These are phyloP conservation scores for Cystobasidiaceae sp. DNA, from an alignment of 1,284 basidiomycete species.

Conservation along the genomic window DNA sequence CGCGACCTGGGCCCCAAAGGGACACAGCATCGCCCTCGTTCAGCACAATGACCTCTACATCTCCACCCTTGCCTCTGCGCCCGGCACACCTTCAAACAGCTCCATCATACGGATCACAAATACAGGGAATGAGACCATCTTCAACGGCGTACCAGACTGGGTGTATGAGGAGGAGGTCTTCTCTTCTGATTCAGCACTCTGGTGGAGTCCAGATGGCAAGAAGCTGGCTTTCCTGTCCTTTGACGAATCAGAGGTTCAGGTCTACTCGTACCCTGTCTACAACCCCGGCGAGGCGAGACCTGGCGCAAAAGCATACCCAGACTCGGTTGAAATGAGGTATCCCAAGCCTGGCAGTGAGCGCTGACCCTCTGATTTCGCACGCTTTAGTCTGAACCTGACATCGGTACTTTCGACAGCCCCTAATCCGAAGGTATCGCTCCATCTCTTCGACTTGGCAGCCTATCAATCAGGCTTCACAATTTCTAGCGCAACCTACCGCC, in stretches of 20 bases:
- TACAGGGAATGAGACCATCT: conserved; percentile 73
- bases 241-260: conserved; percentile 81
- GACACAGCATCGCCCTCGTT: conserved; percentile 74
- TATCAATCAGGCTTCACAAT: conserved; percentile 29
- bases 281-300: conserved; percentile 69
- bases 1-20: conserved; percentile 78
- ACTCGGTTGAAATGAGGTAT: conserved; percentile 74
- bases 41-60: conserved; percentile 77
- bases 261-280: conserved; percentile 83
- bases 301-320: conserved; percentile 71
- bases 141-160: conserved; percentile 93
- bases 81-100: conserved; percentile 38
- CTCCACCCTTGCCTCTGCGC: conserved; percentile 53
- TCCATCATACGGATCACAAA: conserved; percentile 69
- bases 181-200: conserved; percentile 65
- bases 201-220: conserved; percentile 81
- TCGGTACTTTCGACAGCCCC: conserved; percentile 45
- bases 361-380: neutral
- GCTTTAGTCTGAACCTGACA: neutral
- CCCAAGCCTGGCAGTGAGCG: conserved; percentile 55
- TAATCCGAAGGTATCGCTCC: conserved; percentile 80
- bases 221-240: conserved; percentile 78
- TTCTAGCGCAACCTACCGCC: conserved; percentile 50
- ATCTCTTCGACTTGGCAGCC: conserved; percentile 64
- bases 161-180: conserved; percentile 95